Evolutionary conservation across 306 rosid genomes (phyloP).

Genomic region (Dryas drummondii): DNA sequence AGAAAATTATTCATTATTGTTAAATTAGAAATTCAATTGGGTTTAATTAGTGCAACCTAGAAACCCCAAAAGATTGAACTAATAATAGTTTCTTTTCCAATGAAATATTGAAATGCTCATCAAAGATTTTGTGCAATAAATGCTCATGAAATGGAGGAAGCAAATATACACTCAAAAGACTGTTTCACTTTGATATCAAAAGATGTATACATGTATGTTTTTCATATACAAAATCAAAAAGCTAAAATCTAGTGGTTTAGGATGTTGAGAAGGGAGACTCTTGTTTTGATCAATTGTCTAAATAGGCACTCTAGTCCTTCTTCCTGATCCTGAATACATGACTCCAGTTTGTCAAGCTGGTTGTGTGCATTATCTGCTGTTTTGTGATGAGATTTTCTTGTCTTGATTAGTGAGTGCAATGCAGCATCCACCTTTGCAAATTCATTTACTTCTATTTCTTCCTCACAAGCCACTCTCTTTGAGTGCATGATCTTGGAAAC

Average conservation of each 20-base stretch:
- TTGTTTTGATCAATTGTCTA: conserved; percentile 39
- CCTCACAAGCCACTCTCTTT: neutral
- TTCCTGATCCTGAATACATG: conserved; percentile 21
- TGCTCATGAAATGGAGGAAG: too few relatives aligned
- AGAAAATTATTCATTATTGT: too few relatives aligned
- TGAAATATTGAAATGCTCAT: too few relatives aligned
- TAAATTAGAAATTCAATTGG: too few relatives aligned
- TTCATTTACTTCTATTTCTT: conserved; percentile 6
- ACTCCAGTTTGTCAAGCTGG: conserved; percentile 19
- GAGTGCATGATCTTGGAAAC: conserved; percentile 16
- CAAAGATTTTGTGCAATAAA: too few relatives aligned
- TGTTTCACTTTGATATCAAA: neutral
- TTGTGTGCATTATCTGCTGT: neutral
- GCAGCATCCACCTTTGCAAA: conserved; percentile 7
- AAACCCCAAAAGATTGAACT: too few relatives aligned
- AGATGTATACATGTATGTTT: neutral
- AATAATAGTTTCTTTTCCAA: too few relatives aligned
- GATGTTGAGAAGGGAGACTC: conserved; percentile 43
- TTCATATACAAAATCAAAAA: neutral
- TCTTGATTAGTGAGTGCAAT: neutral
- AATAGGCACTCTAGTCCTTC: conserved; percentile 13
- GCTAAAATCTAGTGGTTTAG: conserved; percentile 21
- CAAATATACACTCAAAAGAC: too few relatives aligned
- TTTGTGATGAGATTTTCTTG: neutral
- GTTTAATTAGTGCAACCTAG: too few relatives aligned